Base-by-base conservation (phyloP, 2,329 filamentous ascomycete genomes). In the Aspergillus piperis region DNA sequence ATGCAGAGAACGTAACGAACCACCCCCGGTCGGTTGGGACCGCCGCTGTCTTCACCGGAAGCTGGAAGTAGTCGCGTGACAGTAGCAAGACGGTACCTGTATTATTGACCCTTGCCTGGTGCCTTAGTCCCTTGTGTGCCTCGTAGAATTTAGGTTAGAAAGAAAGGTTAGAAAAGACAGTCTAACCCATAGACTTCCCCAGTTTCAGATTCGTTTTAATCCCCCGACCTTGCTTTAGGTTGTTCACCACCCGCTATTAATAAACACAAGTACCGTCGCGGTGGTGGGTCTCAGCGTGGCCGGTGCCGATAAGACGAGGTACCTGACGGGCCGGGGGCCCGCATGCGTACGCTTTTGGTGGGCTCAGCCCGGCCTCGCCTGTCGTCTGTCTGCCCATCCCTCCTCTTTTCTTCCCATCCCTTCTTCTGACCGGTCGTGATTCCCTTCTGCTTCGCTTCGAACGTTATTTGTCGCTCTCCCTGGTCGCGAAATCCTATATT, bases 281-380 rank as follows among this genome's bases (percentile, higher is more conserved):
- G 50, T 39, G 50, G 50, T 38, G 50, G 50, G 50, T 53, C 36
- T 53, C 13, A 36, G 27, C 25, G 30, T 53, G 27, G 50, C 50
- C 30, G 57, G 36, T 42, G 48, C 61, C 54, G 58, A 58, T 63
- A 61, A 58, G 61, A 60, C 48, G 42, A 47, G 42, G 41, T 48
- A n/a, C 44, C 51, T 61, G 62, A 62, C 60, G 54, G 52, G 53
- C 56, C 62, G 62, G 64, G 60, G 66, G 62, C 65, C 66, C 63
- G 66, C 66, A 66, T 62, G 62, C 62, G 60, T 64, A 57, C 56
- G 62, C 47, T 32, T 32, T 60, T 51, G n/a, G 47, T 51, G 50
- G 38, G 49, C 48, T 48, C 51, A 55, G 42, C 52, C 21, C 39
- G 55, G 48, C 57, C 51, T 42, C 48, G 38, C 57, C 48, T 53